A percentile compares a stretch with the other conserved stretches of the same genome.
Evolutionary conservation across 805 yeast species (phyloP).

Genomic region (Lachancea fermentati): DNA sequence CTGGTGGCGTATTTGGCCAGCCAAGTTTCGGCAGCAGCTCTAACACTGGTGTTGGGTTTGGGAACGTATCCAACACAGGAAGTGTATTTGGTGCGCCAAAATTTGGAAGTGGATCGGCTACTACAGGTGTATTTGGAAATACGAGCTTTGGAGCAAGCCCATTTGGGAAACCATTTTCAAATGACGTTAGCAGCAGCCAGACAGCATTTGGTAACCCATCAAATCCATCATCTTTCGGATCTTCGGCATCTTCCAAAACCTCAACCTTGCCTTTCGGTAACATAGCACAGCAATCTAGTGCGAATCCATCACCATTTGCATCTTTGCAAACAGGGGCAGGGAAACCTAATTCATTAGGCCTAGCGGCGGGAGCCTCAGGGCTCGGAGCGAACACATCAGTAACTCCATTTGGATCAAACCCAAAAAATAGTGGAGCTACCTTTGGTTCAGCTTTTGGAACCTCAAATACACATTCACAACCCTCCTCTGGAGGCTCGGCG

Average conservation of each 20-base stretch:
- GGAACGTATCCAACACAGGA: background rate
- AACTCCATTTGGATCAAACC: background rate
- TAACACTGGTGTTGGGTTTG: conserved; percentile 7
- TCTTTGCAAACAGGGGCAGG: conserved; percentile 1
- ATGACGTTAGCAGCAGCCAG: background rate
- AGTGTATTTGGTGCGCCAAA: background rate
- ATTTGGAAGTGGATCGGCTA: background rate
- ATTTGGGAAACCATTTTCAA: background rate
- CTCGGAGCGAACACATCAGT: background rate
- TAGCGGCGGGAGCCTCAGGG: background rate
- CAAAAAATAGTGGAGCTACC: background rate
- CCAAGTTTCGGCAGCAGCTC: conserved; percentile 19
- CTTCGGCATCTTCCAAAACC: conserved; percentile 2
- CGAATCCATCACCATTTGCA: conserved; percentile 5
- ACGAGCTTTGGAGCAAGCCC: conserved; percentile 7
- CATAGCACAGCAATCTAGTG: background rate
- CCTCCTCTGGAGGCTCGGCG: no score
- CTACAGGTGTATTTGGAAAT: conserved; percentile 15
- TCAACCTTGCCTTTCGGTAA: conserved; percentile 23
- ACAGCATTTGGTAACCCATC: no score
- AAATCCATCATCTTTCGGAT: conserved; percentile 8
- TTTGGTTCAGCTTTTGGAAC: conserved; percentile 1
- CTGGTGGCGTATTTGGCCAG: conserved; percentile 19
- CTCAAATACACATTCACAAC: no score
- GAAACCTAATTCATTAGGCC: background rate